phyloP scores from a whole-genome alignment of 768 basidiomycete genomes.

The Obba rivulosa region DNA sequence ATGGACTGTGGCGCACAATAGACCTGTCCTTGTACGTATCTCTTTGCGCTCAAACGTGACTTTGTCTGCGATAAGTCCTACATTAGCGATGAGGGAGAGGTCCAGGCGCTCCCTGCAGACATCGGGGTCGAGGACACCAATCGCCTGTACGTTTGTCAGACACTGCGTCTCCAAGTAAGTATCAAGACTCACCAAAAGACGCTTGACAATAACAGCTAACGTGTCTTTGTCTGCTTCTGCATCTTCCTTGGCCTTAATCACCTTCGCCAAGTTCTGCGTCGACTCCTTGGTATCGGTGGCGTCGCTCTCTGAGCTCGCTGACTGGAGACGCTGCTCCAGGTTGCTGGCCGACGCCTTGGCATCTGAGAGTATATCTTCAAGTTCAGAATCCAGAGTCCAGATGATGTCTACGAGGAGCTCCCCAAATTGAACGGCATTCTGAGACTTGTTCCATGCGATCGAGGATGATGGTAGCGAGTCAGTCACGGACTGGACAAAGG shows the following conservation, averaged over 20 bases:
- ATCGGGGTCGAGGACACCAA: conserved; percentile 49
- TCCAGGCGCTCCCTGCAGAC: conserved; percentile 77
- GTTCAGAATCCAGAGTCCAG: conserved; percentile 74
- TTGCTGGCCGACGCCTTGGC: conserved; percentile 33
- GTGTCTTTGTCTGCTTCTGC: conserved; percentile 62
- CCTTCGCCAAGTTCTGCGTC: conserved; percentile 6
- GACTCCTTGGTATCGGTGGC: conserved; percentile 6
- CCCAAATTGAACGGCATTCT: conserved; percentile 45
- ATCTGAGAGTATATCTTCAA: conserved; percentile 66
- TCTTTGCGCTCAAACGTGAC: conserved; percentile 69
- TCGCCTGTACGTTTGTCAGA: conserved; percentile 35
- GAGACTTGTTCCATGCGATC: conserved; percentile 27
- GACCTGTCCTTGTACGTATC: conserved; percentile 70
- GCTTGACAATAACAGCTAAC: conserved; percentile 52
- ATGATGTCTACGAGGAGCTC: conserved; percentile 74
- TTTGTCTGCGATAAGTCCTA: conserved; percentile 68
- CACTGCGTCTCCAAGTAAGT: background rate
- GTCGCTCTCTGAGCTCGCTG: background rate
- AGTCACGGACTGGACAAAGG: conserved; percentile 61
- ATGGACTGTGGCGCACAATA: conserved; percentile 55
- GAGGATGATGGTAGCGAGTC: conserved; percentile 60
- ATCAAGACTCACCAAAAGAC: conserved; percentile 49
- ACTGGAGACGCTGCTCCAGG: conserved; percentile 12
- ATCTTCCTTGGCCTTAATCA: conserved; percentile 38
- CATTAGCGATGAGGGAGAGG: conserved; percentile 50